Conservation (phyloP, 495 filamentous ascomycete species). For the Penicillium atrosanguineum region DNA sequence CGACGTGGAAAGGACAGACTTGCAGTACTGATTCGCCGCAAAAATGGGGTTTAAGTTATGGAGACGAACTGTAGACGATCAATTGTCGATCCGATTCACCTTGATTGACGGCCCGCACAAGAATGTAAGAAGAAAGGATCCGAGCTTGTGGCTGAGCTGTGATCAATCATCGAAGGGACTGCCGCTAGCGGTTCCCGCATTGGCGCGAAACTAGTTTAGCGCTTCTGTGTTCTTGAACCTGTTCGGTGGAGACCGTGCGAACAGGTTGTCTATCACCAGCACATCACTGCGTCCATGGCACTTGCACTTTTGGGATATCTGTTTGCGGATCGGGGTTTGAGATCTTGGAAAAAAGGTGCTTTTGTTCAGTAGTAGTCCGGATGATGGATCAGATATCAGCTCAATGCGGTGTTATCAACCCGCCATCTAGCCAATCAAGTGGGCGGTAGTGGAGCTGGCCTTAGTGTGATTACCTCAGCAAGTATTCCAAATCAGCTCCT, state of each 20-base stretch:
- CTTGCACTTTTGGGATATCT: constrained; percentile 1
- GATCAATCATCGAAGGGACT: constrained; percentile 7
- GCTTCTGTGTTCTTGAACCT: constrained; percentile 3
- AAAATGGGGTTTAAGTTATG: not conserved
- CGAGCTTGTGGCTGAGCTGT: constrained; percentile 24
- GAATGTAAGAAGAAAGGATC: not conserved
- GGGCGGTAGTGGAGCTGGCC: not conserved
- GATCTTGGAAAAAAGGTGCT: not conserved
- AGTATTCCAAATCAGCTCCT: constrained; percentile 10
- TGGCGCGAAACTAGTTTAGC: constrained; percentile 18
- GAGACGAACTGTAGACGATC: not conserved
- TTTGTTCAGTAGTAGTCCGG: not conserved
- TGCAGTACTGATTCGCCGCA: not conserved
- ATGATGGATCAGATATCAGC: not conserved
- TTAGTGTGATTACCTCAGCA: constrained; percentile 9
- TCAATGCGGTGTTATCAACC: not conserved
- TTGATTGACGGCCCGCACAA: not conserved
- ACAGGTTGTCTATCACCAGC: constrained; percentile 9
- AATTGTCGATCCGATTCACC: not conserved
- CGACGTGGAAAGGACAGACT: not conserved
- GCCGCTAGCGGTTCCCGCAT: constrained; percentile 1
- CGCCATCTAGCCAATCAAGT: not conserved
- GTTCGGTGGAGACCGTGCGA: constrained; percentile 13
- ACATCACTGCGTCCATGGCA: constrained; percentile 11
- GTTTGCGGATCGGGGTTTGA: not conserved